Evolutionary conservation across 2,329 filamentous ascomycete genomes (phyloP).

Genomic region (Aspergillus sp.): DNA sequence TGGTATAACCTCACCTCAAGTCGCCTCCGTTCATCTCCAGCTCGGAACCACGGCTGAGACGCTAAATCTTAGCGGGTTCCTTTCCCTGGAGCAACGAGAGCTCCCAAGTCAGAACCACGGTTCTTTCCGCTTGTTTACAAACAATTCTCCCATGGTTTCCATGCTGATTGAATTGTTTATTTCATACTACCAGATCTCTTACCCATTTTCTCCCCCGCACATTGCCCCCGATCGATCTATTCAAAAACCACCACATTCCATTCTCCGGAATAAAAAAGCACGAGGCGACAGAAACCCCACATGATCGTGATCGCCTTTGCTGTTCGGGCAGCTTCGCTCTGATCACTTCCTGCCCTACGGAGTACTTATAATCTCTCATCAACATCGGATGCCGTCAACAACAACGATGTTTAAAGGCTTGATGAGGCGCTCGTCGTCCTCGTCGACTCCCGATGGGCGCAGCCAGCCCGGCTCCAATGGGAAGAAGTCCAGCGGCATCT

Average conservation of each 20-base stretch:
- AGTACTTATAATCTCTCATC: not conserved
- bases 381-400: not conserved
- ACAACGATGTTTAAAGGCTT: slow-evolving; percentile 34
- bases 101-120: not conserved
- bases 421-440: slow-evolving; percentile 25
- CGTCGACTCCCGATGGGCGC: slow-evolving; percentile 17
- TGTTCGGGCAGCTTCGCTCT: slow-evolving; percentile 12
- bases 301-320: slow-evolving; percentile 7
- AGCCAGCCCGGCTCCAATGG: slow-evolving; percentile 18
- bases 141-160: not conserved
- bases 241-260: too few species aligned
- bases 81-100: not conserved
- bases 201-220: not conserved
- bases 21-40: too few species aligned
- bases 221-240: not conserved
- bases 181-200: not conserved
- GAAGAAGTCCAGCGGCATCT: slow-evolving; percentile 16
- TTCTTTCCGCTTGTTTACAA: slow-evolving; percentile 1
- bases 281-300: not conserved
- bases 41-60: too few species aligned
- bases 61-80: too few species aligned
- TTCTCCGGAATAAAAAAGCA: too few species aligned
- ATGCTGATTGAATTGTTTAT: not conserved
- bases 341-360: not conserved
- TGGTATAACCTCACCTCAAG: too few species aligned